Base-by-base conservation (phyloP, 306 rosid species). In the Cucurbita maxima region DNA sequence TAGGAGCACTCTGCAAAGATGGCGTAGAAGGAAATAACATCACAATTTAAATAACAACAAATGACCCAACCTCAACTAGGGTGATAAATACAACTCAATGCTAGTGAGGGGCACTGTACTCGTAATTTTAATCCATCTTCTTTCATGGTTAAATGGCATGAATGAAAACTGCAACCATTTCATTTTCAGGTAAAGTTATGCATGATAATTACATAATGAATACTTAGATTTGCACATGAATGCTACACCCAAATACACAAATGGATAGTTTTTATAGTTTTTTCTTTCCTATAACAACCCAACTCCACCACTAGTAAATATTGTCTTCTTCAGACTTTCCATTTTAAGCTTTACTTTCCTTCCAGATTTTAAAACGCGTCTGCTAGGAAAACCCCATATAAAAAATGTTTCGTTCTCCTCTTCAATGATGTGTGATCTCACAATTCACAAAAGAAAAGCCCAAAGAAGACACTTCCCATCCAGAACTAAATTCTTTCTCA, bases 21-120 rank as follows among this genome's bases (percentile, higher is more conserved):
- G 69, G 78, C 80, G 77, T 38, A 19, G 81, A 37, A 69, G 92
- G 88, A 84, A 82, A 71, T 88, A 87, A 50, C 77, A 58, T 48
- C 58, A 69, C 74, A 67, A 69, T 78, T 59, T 38, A 80, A 72
- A 74, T 64, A 72, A 44, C 43, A 78, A 54, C 44, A 62, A 62
- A 40, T 15, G 8, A 34, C 45, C 37, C 68, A 36, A 60, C 34
- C 34, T 30, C 71, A 61, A 61, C 68, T 3, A 37, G 25, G 22
- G 47, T 61, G 48, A 62, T 62, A 38, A 38, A 62, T 37, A 30
- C 69, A 16, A 38, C 19, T 59, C 66, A 59, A 13, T 58, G 63
- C 18, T 30, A 30, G 43, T 5, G 66, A 14, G 4, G 40, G 14
- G 44, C 67, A 60, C 10, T 60, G 45, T 60, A 36, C 67, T 12